Percentiles rank a stretch among this genome's conserved stretches.
Conservation (phyloP, 2,329 filamentous ascomycete species). For the Cercospora zeae-maydis region DNA sequence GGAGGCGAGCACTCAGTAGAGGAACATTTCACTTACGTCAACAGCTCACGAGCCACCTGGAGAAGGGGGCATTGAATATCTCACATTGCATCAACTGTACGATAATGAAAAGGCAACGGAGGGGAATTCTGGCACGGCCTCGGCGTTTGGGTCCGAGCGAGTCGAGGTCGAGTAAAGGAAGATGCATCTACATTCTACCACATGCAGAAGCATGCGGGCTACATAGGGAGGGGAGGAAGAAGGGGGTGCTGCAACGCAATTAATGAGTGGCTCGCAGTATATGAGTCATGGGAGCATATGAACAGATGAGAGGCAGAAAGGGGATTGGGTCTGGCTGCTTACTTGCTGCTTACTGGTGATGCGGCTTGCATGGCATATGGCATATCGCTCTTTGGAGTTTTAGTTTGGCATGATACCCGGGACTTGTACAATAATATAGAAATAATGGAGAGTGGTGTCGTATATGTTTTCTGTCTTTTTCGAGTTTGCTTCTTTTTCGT, state of each 20-base stretch:
- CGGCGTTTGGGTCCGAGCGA: background rate
- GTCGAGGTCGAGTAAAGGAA: background rate
- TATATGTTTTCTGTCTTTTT: background rate
- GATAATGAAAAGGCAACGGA: background rate
- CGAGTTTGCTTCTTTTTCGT: background rate
- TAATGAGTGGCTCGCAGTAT: background rate
- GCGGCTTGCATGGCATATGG: background rate
- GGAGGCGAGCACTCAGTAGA: constrained; percentile 16
- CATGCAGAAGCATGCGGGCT: background rate
- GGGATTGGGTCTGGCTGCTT: background rate
- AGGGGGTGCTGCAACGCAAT: background rate
- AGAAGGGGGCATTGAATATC: background rate
- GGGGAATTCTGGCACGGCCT: background rate
- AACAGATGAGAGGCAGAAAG: background rate
- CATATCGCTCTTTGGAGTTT: background rate
- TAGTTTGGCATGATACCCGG: background rate
- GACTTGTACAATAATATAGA: background rate
- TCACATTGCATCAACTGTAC: constrained; percentile 1
- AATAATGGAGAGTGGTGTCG: background rate
- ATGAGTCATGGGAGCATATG: background rate
- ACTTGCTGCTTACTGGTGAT: background rate
- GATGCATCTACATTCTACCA: background rate
- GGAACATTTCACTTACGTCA: background rate
- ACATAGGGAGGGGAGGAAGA: background rate
- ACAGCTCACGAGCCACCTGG: background rate